phyloP scores from a whole-genome alignment of 441 rosid species.

The Erodium trifolium region DNA sequence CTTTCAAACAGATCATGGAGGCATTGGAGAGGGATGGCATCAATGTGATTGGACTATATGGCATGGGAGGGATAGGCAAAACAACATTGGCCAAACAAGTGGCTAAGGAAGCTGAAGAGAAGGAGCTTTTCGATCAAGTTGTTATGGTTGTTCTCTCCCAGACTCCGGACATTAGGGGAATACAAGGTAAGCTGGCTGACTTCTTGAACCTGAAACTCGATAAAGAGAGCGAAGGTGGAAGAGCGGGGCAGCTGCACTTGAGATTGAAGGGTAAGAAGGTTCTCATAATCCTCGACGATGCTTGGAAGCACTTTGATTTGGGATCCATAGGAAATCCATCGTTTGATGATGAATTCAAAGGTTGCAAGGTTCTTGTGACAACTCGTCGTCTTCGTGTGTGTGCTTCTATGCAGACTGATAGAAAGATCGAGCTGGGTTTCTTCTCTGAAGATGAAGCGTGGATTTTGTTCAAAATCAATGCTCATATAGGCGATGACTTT shows the following conservation, averaged over 20 bases:
- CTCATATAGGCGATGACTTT: neutral
- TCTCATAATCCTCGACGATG: conserved; percentile 1
- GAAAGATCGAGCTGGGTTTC: neutral
- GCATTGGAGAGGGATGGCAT: neutral
- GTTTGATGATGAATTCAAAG: neutral
- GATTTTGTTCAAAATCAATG: neutral
- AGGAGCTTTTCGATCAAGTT: neutral
- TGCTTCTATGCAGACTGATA: neutral
- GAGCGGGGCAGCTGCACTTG: neutral
- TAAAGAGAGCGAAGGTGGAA: neutral
- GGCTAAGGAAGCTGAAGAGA: neutral
- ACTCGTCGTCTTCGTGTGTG: neutral
- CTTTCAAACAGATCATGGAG: neutral
- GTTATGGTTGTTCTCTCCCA: neutral
- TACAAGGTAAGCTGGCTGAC: neutral
- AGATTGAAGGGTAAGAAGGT: conserved; percentile 4
- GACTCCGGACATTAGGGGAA: neutral
- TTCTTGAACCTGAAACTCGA: neutral
- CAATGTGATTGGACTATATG: neutral
- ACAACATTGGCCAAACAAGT: neutral
- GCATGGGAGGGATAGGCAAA: neutral
- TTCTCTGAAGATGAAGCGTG: neutral
- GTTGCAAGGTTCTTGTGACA: neutral
- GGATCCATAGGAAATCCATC: neutral
- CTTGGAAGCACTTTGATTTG: neutral